These are phyloP conservation scores for Tolypocladium capitatum DNA, from an alignment of 2,329 filamentous ascomycete species.

Conservation along the genomic window DNA sequence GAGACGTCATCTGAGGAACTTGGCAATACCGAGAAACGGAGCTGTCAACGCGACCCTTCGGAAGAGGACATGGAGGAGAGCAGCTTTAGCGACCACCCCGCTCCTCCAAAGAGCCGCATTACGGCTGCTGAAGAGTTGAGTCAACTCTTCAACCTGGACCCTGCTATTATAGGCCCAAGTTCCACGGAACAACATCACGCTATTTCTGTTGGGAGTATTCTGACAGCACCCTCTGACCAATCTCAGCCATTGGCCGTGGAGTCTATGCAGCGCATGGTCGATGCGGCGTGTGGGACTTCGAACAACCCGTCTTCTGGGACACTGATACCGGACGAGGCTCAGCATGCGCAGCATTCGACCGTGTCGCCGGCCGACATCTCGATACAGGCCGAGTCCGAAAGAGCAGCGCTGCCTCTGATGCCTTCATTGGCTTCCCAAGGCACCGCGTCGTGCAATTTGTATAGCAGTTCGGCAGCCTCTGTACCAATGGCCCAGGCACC, in stretches of 20 bases:
- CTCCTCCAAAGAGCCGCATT: not conserved
- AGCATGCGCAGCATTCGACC: slow-evolving; percentile 15
- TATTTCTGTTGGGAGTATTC: not conserved
- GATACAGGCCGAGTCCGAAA: slow-evolving; percentile 13
- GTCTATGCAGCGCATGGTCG: slow-evolving; percentile 9
- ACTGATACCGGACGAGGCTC: slow-evolving; percentile 8
- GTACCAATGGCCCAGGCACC: slow-evolving; percentile 14
- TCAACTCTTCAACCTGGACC: slow-evolving; percentile 6
- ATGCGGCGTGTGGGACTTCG: slow-evolving; percentile 8
- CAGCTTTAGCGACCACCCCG: not conserved
- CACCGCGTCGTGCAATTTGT: slow-evolving; percentile 6
- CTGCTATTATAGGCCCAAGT: not conserved
- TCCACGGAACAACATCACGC: not conserved
- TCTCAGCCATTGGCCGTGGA: slow-evolving; percentile 9
- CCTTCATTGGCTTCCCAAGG: slow-evolving; percentile 9
- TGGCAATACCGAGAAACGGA: not conserved
- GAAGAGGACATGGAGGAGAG: not conserved
- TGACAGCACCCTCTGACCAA: slow-evolving; percentile 1
- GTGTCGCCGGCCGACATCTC: slow-evolving; percentile 26
- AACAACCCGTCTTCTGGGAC: slow-evolving; percentile 7
- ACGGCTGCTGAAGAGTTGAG: slow-evolving; percentile 7
- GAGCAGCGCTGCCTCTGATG: slow-evolving; percentile 8
- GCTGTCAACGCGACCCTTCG: not conserved
- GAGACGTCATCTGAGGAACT: not conserved
- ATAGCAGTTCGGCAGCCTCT: slow-evolving; percentile 11